Evolutionary conservation across 129 eudicot genomes (phyloP).

Genomic region (Smallanthus sonchifolius): DNA sequence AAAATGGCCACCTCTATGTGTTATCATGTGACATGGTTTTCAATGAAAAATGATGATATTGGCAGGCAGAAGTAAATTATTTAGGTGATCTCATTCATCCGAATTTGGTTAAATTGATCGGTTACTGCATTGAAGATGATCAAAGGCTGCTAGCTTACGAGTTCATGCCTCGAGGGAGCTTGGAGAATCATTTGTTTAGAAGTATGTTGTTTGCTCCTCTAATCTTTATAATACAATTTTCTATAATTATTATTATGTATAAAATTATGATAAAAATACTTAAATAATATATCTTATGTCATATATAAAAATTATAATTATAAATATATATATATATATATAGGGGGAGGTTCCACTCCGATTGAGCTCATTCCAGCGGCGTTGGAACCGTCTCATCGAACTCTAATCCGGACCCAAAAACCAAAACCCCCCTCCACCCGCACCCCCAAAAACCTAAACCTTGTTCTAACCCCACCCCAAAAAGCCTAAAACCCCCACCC

Average conservation of each 20-base stretch:
- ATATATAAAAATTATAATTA: no score
- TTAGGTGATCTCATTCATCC: conserved; percentile 89
- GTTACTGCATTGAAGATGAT: conserved; percentile 97
- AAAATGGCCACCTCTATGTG: not conserved
- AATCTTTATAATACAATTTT: not conserved
- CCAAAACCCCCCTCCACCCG: no score
- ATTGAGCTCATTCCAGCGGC: no score
- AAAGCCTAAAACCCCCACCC: no score
- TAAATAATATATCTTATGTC: no score
- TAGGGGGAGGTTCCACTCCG: no score
- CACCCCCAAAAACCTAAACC: no score
- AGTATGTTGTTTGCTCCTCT: conserved; percentile 38
- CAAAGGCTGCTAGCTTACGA: conserved; percentile 87
- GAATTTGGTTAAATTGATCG: conserved; percentile 86
- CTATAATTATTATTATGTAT: not conserved
- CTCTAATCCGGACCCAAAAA: no score
- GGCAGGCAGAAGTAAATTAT: conserved; percentile 92
- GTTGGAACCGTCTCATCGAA: no score
- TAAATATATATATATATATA: no score
- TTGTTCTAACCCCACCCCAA: no score
- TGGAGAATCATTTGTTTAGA: conserved; percentile 89
- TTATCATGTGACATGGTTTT: not conserved
- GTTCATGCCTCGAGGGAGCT: conserved; percentile 96
- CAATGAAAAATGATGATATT: conserved; percentile 8
- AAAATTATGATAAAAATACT: no score